Evolutionary conservation across 1,284 basidiomycete species (phyloP).

Genomic region (Flammula alnicola): DNA sequence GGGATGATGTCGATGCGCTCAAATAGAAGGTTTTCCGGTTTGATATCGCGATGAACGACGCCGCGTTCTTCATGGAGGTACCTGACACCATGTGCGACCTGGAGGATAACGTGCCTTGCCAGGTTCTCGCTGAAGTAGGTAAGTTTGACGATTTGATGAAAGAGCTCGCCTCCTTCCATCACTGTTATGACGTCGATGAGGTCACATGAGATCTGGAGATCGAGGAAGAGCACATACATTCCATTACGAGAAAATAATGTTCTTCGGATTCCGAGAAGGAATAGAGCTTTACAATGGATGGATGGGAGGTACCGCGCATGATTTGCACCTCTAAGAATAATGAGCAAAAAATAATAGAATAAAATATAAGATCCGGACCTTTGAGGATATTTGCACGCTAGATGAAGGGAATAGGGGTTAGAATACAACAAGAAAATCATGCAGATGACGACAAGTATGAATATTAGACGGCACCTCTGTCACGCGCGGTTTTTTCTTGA

Average conservation of each 20-base stretch:
- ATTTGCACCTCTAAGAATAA: slow-evolving; percentile 89
- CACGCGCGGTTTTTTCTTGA: slow-evolving; percentile 95
- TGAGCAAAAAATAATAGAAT: slow-evolving; percentile 7
- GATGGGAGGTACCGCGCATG: slow-evolving; percentile 94
- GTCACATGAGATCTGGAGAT: slow-evolving; percentile 13
- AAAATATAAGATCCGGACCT: slow-evolving; percentile 47
- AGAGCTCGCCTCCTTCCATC: slow-evolving; percentile 97
- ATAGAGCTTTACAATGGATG: slow-evolving; percentile 87
- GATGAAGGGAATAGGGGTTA: slow-evolving; percentile 31
- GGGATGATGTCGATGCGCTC: slow-evolving; percentile 93
- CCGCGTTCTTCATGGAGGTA: slow-evolving; percentile 98
- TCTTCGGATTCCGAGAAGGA: slow-evolving; percentile 92
- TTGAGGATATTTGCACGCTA: slow-evolving; percentile 98
- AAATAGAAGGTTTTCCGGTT: slow-evolving; percentile 97
- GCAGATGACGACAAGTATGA: slow-evolving; percentile 24
- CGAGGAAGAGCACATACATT: slow-evolving; percentile 60
- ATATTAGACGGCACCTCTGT: slow-evolving; percentile 80
- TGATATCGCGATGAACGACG: slow-evolving; percentile 98
- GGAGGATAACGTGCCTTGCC: slow-evolving; percentile 94
- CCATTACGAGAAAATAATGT: slow-evolving; percentile 94
- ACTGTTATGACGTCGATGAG: slow-evolving; percentile 49
- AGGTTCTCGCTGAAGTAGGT: slow-evolving; percentile 98
- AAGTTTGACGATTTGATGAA: slow-evolving; percentile 99
- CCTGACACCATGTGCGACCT: slow-evolving; percentile 94
- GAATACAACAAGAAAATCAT: slow-evolving; percentile 21